Base-by-base conservation (phyloP, 2,329 filamentous ascomycete species). In the Aspergillus fijiensis region DNA sequence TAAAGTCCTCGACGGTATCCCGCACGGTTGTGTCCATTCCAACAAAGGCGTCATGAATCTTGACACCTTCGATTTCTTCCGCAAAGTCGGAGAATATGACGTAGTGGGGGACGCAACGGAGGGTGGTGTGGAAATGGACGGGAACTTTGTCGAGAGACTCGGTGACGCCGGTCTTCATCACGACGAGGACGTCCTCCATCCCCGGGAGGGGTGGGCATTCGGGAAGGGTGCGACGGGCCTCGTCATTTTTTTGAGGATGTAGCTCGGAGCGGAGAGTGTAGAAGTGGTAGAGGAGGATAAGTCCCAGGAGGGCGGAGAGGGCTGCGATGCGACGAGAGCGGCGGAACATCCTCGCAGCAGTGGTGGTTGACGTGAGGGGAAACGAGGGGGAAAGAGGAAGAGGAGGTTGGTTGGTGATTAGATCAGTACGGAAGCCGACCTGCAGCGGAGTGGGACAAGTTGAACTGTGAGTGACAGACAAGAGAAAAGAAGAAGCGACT, bases 31-130 rank as follows among this genome's bases (percentile, higher is more conserved):
- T 70, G 70, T 71, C 74, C 56, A 85, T 76, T 19, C 76, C 73
- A 19, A 75, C 74, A 7, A 86, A 75, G 23, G 79, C 81, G 69
- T 85, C 81, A 67, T 84, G 71, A 33, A 84, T 71, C 16, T 75
- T 74, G 49, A 81, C 75, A 31, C 83, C 83, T 11, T 79, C 74
- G 51, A 86, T 80, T 9, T 78, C 71, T 69, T 84, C 80, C 27
- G 80, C 79, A 57, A 82, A 82, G 70, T 87, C 85, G 61, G 84
- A 87, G 72, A 85, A 86, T 66, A 87, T 81, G 54, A 81, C 78
- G 55, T 81, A 82, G 69, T 85, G 74, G 33, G 82, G 80, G 48
- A 84, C 78, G 73, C 85, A 87, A 63, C 77, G 76, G 21, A 87
- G 76, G 0, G 83, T 84, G 1, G 82, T 84, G 54, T 77, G 70